These are phyloP conservation scores for Penicillium expansum DNA, from an alignment of 2,329 filamentous ascomycete genomes.

Conservation along the genomic window DNA sequence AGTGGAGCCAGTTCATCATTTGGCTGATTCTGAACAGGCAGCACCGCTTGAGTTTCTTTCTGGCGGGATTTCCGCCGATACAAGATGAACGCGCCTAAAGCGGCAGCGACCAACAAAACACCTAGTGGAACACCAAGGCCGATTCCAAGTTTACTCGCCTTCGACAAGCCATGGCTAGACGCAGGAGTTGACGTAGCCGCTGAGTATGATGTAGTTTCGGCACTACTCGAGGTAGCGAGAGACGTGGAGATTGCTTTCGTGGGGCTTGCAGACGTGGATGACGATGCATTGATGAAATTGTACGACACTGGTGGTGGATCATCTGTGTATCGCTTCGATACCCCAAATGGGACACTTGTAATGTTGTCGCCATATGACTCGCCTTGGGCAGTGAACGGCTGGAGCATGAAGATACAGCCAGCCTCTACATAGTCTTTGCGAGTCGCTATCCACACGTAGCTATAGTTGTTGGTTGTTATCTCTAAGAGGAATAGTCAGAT, in stretches of 20 bases:
- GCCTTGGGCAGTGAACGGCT: neutral
- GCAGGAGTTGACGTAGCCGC: neutral
- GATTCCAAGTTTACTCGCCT: neutral
- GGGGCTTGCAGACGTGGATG: neutral
- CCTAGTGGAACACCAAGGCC: neutral
- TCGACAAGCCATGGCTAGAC: neutral
- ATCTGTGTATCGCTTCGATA: neutral
- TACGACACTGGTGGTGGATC: neutral
- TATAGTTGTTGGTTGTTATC: neutral
- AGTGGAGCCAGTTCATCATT: neutral
- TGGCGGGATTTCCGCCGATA: neutral
- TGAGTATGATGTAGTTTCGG: neutral
- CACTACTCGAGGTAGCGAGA: neutral
- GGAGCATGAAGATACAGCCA: neutral
- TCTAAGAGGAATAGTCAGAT: neutral
- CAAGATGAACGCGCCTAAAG: neutral
- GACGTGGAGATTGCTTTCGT: neutral
- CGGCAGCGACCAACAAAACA: neutral
- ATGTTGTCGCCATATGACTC: neutral
- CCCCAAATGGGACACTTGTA: neutral
- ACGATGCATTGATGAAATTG: neutral
- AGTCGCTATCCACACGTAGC: neutral
- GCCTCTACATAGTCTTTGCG: neutral
- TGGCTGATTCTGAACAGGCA: neutral
- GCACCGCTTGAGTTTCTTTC: neutral